Conservation (phyloP, 1,284 basidiomycete genomes). For the Marasmius sp. region DNA sequence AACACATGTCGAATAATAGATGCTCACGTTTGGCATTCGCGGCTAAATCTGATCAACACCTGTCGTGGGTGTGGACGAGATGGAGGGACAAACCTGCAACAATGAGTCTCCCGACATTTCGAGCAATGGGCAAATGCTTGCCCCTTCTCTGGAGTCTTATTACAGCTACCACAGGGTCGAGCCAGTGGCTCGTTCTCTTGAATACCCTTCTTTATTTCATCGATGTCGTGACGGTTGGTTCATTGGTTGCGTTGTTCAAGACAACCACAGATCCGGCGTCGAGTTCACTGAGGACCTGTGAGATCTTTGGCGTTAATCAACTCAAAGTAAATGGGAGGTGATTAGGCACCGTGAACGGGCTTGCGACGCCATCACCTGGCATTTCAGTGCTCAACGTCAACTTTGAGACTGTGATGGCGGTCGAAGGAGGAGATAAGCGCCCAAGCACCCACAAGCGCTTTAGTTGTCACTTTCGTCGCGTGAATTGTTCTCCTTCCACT, state of each 20-base stretch:
- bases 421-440: not conserved
- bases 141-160: not conserved
- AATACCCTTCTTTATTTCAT: constrained; percentile 8
- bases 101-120: constrained; percentile 6
- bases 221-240: constrained; percentile 6
- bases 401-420: not conserved
- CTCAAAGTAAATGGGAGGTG: not conserved
- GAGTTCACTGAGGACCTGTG: constrained; percentile 7
- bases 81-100: constrained; percentile 10
- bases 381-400: not conserved
- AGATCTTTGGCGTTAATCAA: not conserved
- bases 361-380: not conserved
- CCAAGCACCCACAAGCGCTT: not conserved
- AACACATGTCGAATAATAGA: not conserved
- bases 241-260: constrained; percentile 5
- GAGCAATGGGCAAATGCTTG: constrained; percentile 4
- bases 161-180: constrained; percentile 2
- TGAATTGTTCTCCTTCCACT: not conserved
- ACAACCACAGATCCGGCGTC: constrained; percentile 1
- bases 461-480: not conserved
- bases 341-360: not conserved
- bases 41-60: not conserved
- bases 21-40: constrained; percentile 10
- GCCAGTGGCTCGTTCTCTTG: constrained; percentile 6
- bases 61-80: not conserved